A percentile compares a stretch with the other conserved stretches of the same genome.
These are phyloP conservation scores for Magnolia kwangsiensis DNA, from an alignment of 164 flowering plant species.

Conservation along the genomic window DNA sequence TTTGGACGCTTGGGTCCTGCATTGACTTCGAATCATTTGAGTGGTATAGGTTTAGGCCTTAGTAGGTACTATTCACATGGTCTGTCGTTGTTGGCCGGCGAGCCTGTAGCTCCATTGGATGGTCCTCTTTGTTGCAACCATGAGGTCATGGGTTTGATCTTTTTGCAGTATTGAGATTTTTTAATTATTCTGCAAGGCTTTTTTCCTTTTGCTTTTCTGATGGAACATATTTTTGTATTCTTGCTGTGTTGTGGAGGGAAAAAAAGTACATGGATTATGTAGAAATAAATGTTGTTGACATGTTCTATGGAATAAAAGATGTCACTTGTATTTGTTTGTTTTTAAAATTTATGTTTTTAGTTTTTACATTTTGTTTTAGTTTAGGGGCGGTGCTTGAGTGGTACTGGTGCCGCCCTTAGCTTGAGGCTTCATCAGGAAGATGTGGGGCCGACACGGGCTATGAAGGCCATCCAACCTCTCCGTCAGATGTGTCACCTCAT, in stretches of 20 bases:
- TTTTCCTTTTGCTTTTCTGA: background rate
- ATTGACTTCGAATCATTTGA: background rate
- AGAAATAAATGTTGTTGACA: background rate
- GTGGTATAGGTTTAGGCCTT: background rate
- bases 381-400: no score
- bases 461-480: no score
- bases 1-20: background rate
- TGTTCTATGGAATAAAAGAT: conserved; percentile 3
- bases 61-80: background rate
- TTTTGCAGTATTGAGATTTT: conserved; percentile 1
- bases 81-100: background rate
- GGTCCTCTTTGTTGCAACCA: background rate
- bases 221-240: background rate
- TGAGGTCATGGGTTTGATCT: background rate
- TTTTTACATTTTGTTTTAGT: no score
- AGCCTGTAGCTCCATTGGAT: background rate
- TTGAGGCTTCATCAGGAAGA: no score
- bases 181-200: background rate
- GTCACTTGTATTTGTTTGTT: background rate
- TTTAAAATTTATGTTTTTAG: no score
- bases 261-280: background rate
- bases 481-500: no score
- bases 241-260: background rate
- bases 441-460: no score
- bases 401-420: no score